Evolutionary conservation across 257 asterid genomes (phyloP), one percentile per base, ranked within the genome.

Genomic region (Linaria vulgaris): DNA sequence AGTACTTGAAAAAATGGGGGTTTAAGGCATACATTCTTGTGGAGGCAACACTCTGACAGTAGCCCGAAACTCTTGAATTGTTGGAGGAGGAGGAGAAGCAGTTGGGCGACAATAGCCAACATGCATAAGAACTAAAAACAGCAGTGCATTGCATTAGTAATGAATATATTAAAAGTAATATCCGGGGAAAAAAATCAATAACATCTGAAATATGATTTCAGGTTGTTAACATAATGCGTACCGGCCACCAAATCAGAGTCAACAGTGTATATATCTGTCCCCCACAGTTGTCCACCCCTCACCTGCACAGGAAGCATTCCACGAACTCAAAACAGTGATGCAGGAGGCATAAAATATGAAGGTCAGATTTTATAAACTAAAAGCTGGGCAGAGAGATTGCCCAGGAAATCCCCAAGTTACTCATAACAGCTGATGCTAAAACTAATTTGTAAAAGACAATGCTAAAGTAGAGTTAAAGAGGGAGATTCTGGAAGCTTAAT

Each of bases 221-320:
- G 37, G 45, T 15, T 17, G 53, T 44, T 24, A 55, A 48, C 69
- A 66, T 48, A 63, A 57, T 21, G 67, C 37, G 56, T 84, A 89
- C 99, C 97, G 68, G 99, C 99, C 69, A 87, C 99, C 78, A 94
- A 84, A 87, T 94, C 99, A 12, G 99, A 94, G 79, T 94, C 99
- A 69, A 85, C 91, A 22, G 99, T 94, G 70, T 94, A 94, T 72
- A 87, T 79, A 78, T 94, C 99, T 39, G 97, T 94, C 23, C 97
- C 99, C 99, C 99, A 94, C 63, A 94, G 88, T 76, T 94, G 97
- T 63, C 96, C 94, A 24, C 96, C 90, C 72, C 95, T 82, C 68
- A 92, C 99, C 99, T 92, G 90, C 79, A 78, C 50, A 75, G 62
- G 61, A 66, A 57, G 50, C 61, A 67, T 22, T 55, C 58, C 57